Percentiles rank a stretch among this genome's conserved stretches.
Conservation (phyloP, 73 alveolate genomes). For the Paramecium primaurelia region DNA sequence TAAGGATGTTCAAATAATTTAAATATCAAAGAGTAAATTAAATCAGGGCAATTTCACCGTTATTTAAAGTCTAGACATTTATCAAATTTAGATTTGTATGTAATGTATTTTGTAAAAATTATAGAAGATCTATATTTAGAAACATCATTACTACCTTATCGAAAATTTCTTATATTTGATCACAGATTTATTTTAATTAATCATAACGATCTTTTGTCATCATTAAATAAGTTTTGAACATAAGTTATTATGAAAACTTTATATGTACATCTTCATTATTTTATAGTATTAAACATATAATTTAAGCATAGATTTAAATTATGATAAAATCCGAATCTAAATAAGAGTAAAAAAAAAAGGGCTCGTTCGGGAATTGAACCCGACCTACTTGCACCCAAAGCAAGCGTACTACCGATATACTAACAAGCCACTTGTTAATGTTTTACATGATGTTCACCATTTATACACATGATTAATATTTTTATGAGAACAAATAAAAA, state of each 20-base stretch:
- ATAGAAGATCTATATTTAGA: not conserved
- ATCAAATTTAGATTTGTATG: too few relatives aligned
- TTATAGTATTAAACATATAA: too few relatives aligned
- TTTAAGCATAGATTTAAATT: not conserved
- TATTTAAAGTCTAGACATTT: too few relatives aligned
- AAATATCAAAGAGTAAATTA: too few relatives aligned
- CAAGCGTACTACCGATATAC: constrained; percentile 44
- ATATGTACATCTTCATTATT: not conserved
- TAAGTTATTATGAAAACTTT: too few relatives aligned
- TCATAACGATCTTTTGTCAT: not conserved
- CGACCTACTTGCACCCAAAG: constrained; percentile 48
- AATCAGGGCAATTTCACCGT: too few relatives aligned
- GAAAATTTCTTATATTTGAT: not conserved
- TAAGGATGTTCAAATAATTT: too few relatives aligned
- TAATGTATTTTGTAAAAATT: too few relatives aligned
- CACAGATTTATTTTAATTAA: not conserved
- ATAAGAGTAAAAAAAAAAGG: not conserved
- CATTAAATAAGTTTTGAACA: not conserved
- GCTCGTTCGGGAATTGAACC: constrained; percentile 47
- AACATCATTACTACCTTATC: not conserved
- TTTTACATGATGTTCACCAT: not conserved
- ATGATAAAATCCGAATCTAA: not conserved
- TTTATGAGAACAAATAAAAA: not conserved
- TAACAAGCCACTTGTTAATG: not conserved
- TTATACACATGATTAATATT: not conserved